A percentile compares a stretch with the other conserved stretches of the same genome.
These are phyloP conservation scores for Phytophthora lateralis DNA, from an alignment of 352 stramenopile species.

Conservation along the genomic window DNA sequence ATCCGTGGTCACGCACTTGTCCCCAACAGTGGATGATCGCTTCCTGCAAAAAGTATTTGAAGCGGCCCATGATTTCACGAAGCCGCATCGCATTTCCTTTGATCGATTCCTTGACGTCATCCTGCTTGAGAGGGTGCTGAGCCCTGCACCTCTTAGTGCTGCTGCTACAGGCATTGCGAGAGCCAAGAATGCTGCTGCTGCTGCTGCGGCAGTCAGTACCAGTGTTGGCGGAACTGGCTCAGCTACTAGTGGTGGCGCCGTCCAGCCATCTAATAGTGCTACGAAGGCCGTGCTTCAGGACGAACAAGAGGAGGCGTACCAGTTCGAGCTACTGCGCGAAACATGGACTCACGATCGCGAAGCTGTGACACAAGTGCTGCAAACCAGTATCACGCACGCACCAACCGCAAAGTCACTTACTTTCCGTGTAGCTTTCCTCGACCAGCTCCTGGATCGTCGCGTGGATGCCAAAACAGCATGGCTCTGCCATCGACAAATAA, in stretches of 20 bases:
- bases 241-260: background rate
- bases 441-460: conserved; percentile 61
- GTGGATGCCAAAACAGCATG: conserved; percentile 83
- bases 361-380: conserved; percentile 48
- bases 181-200: conserved; percentile 28
- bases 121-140: conserved; percentile 57
- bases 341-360: conserved; percentile 71
- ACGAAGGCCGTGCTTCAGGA: conserved; percentile 17
- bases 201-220: conserved; percentile 1
- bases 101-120: conserved; percentile 64
- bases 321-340: conserved; percentile 74
- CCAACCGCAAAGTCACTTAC: conserved; percentile 59
- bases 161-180: conserved; percentile 24
- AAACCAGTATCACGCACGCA: conserved; percentile 58
- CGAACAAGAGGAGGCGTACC: conserved; percentile 75
- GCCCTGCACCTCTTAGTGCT: conserved; percentile 25
- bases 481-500: conserved; percentile 80
- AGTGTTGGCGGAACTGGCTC: background rate
- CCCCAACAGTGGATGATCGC: conserved; percentile 56
- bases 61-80: conserved; percentile 61
- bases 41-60: conserved; percentile 68
- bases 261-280: conserved; percentile 8
- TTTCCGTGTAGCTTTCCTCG: conserved; percentile 71
- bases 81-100: conserved; percentile 67
- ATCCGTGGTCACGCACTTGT: conserved; percentile 59